Conservation (phyloP, 352 stramenopile genomes). For the Phytopythium helicoides region DNA sequence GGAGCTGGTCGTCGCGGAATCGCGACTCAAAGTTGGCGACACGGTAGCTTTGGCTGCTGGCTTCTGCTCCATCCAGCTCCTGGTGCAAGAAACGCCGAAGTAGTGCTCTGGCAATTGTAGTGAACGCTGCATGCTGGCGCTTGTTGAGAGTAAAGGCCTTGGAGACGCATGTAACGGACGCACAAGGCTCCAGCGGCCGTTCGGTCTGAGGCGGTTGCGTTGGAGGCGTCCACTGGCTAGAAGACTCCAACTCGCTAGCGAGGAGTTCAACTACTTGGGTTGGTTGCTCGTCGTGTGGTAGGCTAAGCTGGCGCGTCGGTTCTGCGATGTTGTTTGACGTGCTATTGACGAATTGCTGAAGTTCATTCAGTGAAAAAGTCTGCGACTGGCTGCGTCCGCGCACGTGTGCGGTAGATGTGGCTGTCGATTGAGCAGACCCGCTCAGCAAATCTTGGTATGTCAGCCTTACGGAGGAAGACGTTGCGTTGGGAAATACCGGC, state of each 20-base stretch:
- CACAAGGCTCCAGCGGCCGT: not conserved
- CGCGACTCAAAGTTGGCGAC: conserved; percentile 15
- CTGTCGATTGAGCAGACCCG: not conserved
- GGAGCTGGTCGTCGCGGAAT: conserved; percentile 5
- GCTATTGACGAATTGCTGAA: not conserved
- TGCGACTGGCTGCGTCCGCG: not conserved
- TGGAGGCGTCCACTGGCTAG: not conserved
- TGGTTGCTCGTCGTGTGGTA: not conserved
- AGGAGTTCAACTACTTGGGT: conserved; percentile 10
- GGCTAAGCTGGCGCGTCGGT: not conserved
- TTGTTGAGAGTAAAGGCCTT: conserved; percentile 8
- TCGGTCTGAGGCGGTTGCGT: too few relatives aligned
- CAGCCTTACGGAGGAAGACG: not conserved
- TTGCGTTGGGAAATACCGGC: not conserved
- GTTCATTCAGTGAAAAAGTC: not conserved
- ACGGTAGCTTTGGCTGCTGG: not conserved
- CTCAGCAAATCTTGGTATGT: not conserved
- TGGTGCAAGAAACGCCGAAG: conserved; percentile 4
- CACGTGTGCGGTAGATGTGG: not conserved
- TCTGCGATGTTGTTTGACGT: not conserved
- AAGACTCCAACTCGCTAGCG: not conserved
- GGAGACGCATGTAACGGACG: conserved; percentile 4
- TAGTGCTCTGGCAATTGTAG: conserved; percentile 3
- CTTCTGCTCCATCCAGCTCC: conserved; percentile 1
- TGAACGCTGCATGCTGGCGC: conserved; percentile 9